Evolutionary conservation across 75 land plant species (phyloP), one percentile per base, ranked within the genome.

Genomic region (Sequoiadendron giganteum): DNA sequence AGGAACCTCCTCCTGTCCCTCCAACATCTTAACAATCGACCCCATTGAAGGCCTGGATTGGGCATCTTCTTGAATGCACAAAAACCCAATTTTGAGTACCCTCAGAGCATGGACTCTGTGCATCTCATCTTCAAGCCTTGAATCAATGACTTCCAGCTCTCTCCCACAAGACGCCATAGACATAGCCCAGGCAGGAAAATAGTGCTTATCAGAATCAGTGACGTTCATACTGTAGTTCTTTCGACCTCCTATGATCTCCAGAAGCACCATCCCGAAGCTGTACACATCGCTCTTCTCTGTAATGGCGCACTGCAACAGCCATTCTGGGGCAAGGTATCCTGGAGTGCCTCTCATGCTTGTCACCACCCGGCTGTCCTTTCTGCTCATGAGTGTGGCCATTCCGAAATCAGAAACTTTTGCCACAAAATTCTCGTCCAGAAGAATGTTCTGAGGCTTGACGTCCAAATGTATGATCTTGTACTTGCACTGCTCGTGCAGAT

Each of bases 261-360:
- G 79, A 52, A 90, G 10, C 19, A 90, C 90, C 56, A 90, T 79
- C 5, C 91, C 91, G 30, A 88, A 90, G 87, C 91, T 88, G 61
- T 90, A 90, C 0, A 90, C 91, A 72, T 88, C 89, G 38, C 89
- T 85, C 86, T 88, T 88, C 78, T 86, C 89, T 5, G 56, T 65
- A 10, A 88, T 88, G 18, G 75, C 43, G 16, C 54, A 65, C 18
- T 86, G 48, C 18, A 45, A 40, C 15, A 88, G 70, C 89, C 89
- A 92, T 81, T 92, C 93, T 3, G 93, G 92, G n/a, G 93, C 92
- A 25, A 92, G 92, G 83, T 92, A 92, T 2, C 93, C 93, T 14
- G 88, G 91, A 5, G 93, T 92, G 36, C 93, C 93, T 19, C 92
- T 88, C 45, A 92, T 91, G 79, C 85, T 89, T 3, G 93, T 92